Base-by-base conservation (phyloP, 225 moss, liverwort and hornwort species). In the Climacium dendroides region DNA sequence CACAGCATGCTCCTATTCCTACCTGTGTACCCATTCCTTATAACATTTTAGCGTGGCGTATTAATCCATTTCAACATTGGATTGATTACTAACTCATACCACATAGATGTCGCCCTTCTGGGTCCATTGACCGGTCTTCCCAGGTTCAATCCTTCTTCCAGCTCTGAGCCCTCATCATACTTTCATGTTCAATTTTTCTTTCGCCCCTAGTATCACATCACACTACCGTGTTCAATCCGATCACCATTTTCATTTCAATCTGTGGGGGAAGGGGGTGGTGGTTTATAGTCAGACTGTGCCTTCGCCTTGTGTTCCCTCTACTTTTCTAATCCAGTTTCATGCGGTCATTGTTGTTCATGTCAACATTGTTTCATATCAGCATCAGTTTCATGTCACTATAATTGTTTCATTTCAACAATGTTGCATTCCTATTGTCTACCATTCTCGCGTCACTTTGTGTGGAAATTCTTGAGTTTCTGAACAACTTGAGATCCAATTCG, bases 41-140 rank as follows among this genome's bases (percentile, higher is more conserved):
- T 30, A 6, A 18, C 29, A 18, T 29, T 47, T 45, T 71, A 45
- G 16, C 6, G 10, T 13, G 13, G 69, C 0, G 7, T 23, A 69
- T 39, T 39, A 13, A 39, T 24, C 8, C 69, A 39, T 24, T 69
- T 39, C 8, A 39, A 39, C 1, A 2, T 4, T 3, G 8, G 39
- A 14, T 69, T 67, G 23, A 69, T 69, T 23, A 66, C 2, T 66
- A 66, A 0, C 11, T 20, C n/a, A 66, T 12, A 20, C 11, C n/a
- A 32, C 2, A 5, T 0, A 4, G 6, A 11, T 1, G 6, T 20
- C 0, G 11, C 6, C 20, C 20, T 64, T 19, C 10, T 1, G 10
- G 3, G 34, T 64, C 18, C 0, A 16, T 0, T 9, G 4, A 6
- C 3, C 1, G 4, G 6, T 11, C n/a, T 65, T 65, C 65, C 1